Evolutionary conservation across 805 yeast species (phyloP), one percentile per base, ranked within the genome.

Genomic region (Yarrowia phangngaensis): DNA sequence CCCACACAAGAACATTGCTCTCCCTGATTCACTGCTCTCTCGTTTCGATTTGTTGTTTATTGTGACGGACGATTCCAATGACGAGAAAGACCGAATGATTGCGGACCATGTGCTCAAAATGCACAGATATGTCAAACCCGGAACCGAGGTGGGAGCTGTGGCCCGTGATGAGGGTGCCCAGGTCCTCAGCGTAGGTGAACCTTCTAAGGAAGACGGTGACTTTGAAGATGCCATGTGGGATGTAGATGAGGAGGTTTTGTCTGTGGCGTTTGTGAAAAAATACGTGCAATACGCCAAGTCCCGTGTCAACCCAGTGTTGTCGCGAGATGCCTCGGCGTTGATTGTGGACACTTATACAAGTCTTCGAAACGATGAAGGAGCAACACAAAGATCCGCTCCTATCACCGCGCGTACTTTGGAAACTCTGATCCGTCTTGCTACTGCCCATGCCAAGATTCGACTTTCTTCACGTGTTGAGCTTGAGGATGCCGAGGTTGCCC

Each of bases 391-490:
- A 28, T 89, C 96, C 0, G 82, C 95, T 1, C 97, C 98, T 27
- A 85, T 90, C 56, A 90, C 98, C 2, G 95, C 97, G n/a, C 84
- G 98, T 79, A 92, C 97, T 4, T 72, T 90, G 57, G 98, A 90
- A 67, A 90, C 98, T 0, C 72, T 90, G 56, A 90, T 90, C 64
- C 95, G 98, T 72, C 71, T 90, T 52, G 74, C 97, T 0, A 85
- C 97, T 1, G 97, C 98, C 0, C 97, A 92, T 66, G 97, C 97
- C 8, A 90, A 92, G 64, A 85, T 90, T n/a, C 75, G 97, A 57
- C 70, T 92, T 51, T 83, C 95, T 16, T 78, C 76, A 56, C 73
- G 76, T 1, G 82, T 92, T 13, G 86, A 81, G 23, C 73, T 74
- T 15, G 73, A 73, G 54, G 98, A 92, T 65, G 95, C 96, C 2